Percentiles rank a stretch among this genome's conserved stretches.
phyloP scores from a whole-genome alignment of 805 yeast genomes.

The Metschnikowia arizonensis region DNA sequence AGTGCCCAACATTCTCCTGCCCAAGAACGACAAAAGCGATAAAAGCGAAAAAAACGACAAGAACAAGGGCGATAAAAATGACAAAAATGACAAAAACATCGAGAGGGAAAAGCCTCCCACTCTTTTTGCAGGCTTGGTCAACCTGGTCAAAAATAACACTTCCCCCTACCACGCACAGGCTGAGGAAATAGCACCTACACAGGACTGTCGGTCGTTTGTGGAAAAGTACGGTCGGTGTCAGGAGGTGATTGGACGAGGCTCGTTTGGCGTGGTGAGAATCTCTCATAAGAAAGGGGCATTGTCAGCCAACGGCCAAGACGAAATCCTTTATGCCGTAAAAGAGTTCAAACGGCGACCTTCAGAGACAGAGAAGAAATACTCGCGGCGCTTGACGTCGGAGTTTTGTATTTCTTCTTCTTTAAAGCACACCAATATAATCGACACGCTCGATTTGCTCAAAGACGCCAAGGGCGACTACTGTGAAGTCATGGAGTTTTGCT shows the following conservation, averaged over 20 bases:
- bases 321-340: slow-evolving; percentile 74
- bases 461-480: slow-evolving; percentile 82
- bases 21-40: slow-evolving; percentile 8
- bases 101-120: slow-evolving; percentile 55
- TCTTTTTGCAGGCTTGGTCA: slow-evolving; percentile 60
- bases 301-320: slow-evolving; percentile 26
- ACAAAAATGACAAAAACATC: slow-evolving; percentile 8
- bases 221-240: slow-evolving; percentile 93
- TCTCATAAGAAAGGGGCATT: slow-evolving; percentile 59
- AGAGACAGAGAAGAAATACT: slow-evolving; percentile 63
- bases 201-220: slow-evolving; percentile 57
- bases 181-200: slow-evolving; percentile 17
- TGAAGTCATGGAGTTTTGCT: slow-evolving; percentile 81
- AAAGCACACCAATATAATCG: slow-evolving; percentile 73
- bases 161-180: slow-evolving; percentile 23
- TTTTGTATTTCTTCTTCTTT: slow-evolving; percentile 78
- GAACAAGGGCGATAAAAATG: neutral
- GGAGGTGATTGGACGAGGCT: slow-evolving; percentile 90
- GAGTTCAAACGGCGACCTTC: slow-evolving; percentile 65
- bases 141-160: slow-evolving; percentile 45
- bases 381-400: slow-evolving; percentile 72
- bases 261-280: slow-evolving; percentile 89
- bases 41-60: slow-evolving; percentile 4
- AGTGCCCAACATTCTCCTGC: slow-evolving; percentile 58
- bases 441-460: slow-evolving; percentile 69